A percentile compares a stretch with the other conserved stretches of the same genome.
Conservation (phyloP, 1,139 yeast species). For the Geotrichum bryndzae region DNA sequence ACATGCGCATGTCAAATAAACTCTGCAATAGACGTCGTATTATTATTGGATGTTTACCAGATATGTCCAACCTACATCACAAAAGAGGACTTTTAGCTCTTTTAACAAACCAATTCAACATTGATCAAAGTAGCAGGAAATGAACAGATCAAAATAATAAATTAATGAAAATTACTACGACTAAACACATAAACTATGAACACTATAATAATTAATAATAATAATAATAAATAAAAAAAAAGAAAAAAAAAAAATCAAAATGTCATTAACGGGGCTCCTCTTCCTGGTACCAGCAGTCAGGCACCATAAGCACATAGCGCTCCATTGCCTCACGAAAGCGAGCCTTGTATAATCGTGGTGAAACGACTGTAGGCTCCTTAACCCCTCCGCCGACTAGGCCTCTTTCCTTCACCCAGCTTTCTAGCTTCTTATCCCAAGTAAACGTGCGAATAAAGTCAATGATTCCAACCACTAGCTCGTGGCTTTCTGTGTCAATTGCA, state of each 20-base stretch:
- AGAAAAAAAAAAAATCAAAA: background rate
- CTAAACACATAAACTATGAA: no score
- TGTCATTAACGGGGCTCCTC: background rate
- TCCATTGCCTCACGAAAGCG: constrained; percentile 98
- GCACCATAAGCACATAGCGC: constrained; percentile 86
- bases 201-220: background rate
- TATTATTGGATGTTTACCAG: background rate
- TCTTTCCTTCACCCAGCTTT: constrained; percentile 96
- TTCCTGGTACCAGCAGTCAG: constrained; percentile 43
- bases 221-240: background rate
- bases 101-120: no score
- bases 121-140: no score
- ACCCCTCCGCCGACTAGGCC: constrained; percentile 82
- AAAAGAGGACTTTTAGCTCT: no score
- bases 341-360: constrained; percentile 91
- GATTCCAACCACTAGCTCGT: constrained; percentile 81
- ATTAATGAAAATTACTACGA: no score
- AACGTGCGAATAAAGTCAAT: constrained; percentile 93
- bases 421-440: constrained; percentile 98
- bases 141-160: no score
- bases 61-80: no score
- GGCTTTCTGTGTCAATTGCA: constrained; percentile 72
- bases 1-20: no score
- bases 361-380: constrained; percentile 92
- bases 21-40: background rate